Evolutionary conservation across 306 rosid genomes (phyloP).

Genomic region (Canavalia gladiata): DNA sequence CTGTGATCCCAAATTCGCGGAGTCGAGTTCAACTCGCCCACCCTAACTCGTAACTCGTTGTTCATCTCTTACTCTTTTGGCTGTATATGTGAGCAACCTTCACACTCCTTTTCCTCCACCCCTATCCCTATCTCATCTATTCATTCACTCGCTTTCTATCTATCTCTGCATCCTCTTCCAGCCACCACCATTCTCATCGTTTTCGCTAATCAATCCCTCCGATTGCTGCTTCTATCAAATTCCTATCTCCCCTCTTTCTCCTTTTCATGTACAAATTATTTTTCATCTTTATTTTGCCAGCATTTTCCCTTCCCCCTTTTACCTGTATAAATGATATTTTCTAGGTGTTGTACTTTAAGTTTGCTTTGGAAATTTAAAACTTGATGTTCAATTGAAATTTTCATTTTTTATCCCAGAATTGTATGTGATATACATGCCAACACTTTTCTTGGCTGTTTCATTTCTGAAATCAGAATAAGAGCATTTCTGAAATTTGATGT

Average conservation of each 20-base stretch:
- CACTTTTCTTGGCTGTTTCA: slow-evolving; percentile 9
- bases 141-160: neutral
- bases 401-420: too few species aligned
- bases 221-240: neutral
- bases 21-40: slow-evolving; percentile 45
- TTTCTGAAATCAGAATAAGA: neutral
- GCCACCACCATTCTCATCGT: slow-evolving; percentile 27
- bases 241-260: neutral
- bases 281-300: slow-evolving; percentile 29
- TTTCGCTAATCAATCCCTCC: slow-evolving; percentile 33
- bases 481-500: neutral
- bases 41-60: slow-evolving; percentile 46
- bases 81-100: slow-evolving; percentile 43
- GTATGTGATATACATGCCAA: too few species aligned
- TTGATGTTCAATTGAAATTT: too few species aligned
- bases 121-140: neutral
- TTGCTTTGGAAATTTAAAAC: too few species aligned
- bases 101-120: slow-evolving; percentile 4
- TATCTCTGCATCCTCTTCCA: too few species aligned
- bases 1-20: slow-evolving; percentile 9
- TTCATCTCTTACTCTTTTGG: neutral
- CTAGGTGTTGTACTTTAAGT: too few species aligned
- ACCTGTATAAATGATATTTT: neutral
- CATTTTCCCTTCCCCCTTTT: slow-evolving; percentile 31
- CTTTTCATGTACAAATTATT: neutral